phyloP scores from a whole-genome alignment of 1,284 basidiomycete species.

The Boletus semigastroideus region DNA sequence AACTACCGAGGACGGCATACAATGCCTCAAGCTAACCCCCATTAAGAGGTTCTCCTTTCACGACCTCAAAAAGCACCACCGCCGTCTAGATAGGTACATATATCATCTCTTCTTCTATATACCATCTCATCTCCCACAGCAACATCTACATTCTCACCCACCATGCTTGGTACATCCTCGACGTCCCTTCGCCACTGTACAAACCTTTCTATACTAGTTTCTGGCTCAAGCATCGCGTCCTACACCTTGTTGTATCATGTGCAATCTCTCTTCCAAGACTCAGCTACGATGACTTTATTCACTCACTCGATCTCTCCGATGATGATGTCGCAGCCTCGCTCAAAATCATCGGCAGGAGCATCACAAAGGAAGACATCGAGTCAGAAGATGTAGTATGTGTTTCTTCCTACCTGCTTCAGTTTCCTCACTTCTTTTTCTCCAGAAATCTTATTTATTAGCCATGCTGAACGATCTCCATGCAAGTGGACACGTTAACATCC shows the following conservation, averaged over 20 bases:
- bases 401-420: background rate
- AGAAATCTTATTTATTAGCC: constrained; percentile 42
- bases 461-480: constrained; percentile 37
- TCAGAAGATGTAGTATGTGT: constrained; percentile 43
- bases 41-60: constrained; percentile 53
- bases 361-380: constrained; percentile 40
- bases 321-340: constrained; percentile 22
- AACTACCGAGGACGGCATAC: constrained; percentile 18
- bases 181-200: constrained; percentile 46
- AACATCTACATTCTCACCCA: constrained; percentile 43
- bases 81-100: constrained; percentile 40
- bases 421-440: constrained; percentile 1
- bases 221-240: constrained; percentile 47
- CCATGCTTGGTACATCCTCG: constrained; percentile 64
- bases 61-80: constrained; percentile 27
- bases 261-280: constrained; percentile 35
- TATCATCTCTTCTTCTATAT: background rate
- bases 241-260: constrained; percentile 44
- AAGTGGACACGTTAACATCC: constrained; percentile 31
- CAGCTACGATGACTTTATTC: constrained; percentile 40
- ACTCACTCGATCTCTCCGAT: constrained; percentile 32
- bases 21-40: constrained; percentile 41
- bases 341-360: constrained; percentile 33
- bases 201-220: constrained; percentile 41
- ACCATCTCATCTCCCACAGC: constrained; percentile 22